Conservation (phyloP, 2,329 filamentous ascomycete genomes). For the Chrysosporium keratinophilum region DNA sequence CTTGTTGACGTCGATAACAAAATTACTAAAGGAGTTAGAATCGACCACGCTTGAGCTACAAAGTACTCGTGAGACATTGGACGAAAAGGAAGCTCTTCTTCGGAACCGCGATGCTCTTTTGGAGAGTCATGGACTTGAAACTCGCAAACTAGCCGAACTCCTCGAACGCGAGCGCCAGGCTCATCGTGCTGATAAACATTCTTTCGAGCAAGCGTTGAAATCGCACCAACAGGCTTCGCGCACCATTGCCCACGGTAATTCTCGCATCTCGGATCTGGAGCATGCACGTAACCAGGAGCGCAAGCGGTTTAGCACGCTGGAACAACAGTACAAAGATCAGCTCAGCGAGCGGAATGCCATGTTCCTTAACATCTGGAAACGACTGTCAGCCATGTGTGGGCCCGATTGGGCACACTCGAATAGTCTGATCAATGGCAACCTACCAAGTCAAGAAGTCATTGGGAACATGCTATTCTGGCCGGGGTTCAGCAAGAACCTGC, state of each 20-base stretch:
- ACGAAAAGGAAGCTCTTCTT: slow-evolving; percentile 85
- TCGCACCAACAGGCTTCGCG: slow-evolving; percentile 79
- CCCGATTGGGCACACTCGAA: slow-evolving; percentile 87
- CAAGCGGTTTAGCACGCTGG: slow-evolving; percentile 62
- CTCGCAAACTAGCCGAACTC: slow-evolving; percentile 70
- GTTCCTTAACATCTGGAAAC: slow-evolving; percentile 80
- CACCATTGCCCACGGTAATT: slow-evolving; percentile 74
- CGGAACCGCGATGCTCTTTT: slow-evolving; percentile 80
- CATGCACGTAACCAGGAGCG: slow-evolving; percentile 65
- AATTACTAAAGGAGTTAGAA: slow-evolving; percentile 79
- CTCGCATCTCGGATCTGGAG: slow-evolving; percentile 77
- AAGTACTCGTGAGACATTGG: slow-evolving; percentile 60
- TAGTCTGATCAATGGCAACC: slow-evolving; percentile 74
- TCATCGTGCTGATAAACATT: slow-evolving; percentile 74
- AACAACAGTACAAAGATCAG: slow-evolving; percentile 75
- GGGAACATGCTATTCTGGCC: slow-evolving; percentile 64
- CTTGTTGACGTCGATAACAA: slow-evolving; percentile 74
- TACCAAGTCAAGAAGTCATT: slow-evolving; percentile 77
- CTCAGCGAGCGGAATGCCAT: slow-evolving; percentile 81
- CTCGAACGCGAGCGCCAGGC: slow-evolving; percentile 81
- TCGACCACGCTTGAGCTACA: slow-evolving; percentile 75
- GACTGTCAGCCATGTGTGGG: slow-evolving; percentile 74
- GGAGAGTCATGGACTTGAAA: slow-evolving; percentile 80
- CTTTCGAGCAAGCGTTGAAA: slow-evolving; percentile 80
- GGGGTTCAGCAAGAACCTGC: slow-evolving; percentile 79